Conservation (phyloP, 768 basidiomycete species). For the Russula vinacea region DNA sequence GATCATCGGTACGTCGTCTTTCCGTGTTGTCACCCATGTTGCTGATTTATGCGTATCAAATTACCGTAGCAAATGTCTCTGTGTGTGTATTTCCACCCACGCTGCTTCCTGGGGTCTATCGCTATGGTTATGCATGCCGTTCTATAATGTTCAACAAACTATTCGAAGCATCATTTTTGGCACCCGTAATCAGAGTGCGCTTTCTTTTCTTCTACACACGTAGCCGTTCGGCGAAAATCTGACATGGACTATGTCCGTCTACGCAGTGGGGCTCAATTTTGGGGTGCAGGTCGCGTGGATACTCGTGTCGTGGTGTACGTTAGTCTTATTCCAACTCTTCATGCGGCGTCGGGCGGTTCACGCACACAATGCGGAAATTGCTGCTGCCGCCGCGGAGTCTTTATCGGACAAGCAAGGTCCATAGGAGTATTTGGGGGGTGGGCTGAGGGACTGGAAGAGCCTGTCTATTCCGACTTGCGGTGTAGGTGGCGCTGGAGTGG, state of each 20-base stretch:
- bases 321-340: conserved; percentile 50
- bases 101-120: conserved; percentile 54
- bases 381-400: neutral
- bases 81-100: conserved; percentile 57
- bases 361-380: neutral
- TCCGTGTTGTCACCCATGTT: neutral
- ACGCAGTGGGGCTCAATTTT: conserved; percentile 58
- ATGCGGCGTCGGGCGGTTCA: conserved; percentile 30
- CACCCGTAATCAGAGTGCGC: conserved; percentile 58
- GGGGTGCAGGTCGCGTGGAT: conserved; percentile 59
- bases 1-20: conserved; percentile 52
- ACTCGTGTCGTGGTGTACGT: conserved; percentile 50
- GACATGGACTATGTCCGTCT: neutral
- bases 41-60: neutral
- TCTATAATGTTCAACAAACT: conserved; percentile 65
- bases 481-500: too few species aligned
- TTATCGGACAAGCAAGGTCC: neutral
- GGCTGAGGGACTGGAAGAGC: neutral
- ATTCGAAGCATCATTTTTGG: conserved; percentile 62
- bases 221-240: neutral
- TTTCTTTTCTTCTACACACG: neutral
- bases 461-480: neutral
- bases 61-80: conserved; percentile 51
- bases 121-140: conserved; percentile 68
- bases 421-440: neutral